Base-by-base conservation (phyloP, 1,284 basidiomycete species). In the Mycena sp. region DNA sequence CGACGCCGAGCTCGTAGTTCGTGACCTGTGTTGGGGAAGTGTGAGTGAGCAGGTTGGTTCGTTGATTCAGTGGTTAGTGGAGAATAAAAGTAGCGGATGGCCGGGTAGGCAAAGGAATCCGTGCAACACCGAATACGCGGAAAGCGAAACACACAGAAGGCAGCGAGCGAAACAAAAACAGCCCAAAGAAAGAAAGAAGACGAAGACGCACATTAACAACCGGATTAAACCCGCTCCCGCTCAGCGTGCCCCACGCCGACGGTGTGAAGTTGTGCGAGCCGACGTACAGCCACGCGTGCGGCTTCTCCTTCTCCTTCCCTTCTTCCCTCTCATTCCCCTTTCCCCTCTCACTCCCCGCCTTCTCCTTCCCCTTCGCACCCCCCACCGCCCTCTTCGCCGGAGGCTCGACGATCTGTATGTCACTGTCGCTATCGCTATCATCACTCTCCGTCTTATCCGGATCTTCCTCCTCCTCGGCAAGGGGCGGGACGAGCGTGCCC, bases 251-350 rank as follows among this genome's bases (percentile, higher is more conserved):
- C 92, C 92, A 94, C 1, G 92, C 92, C 2, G 89, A 90, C 1
- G 90, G 87, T 12, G 91, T 93, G 74, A 94, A 93, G 73, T 93
- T 94, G 72, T 93, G 92, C 54, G 91, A 93, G 49, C 91, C 92
- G 21, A 93, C 79, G 71, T 93, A 93, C 7, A 82, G 81, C 90
- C 92, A 94, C 2, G 90, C 92, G 43, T 84, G 58, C 17, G 58
- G 58, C 45, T 28, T 32, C 40, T 35, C 44, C 40, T 37, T 23
- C 30, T 37, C 50, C 29, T 56, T 28, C 21, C 28, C 43, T 12
- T 32, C 40, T 9, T 14, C 32, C 32, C 14, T 35, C 32, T n/a
- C n/a, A n/a, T n/a, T n/a, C n/a, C n/a, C n/a, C n/a, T n/a, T n/a
- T n/a, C n/a, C n/a, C n/a, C n/a, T n/a, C n/a, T n/a, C n/a, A n/a